Evolutionary conservation across 164 flowering plant genomes (phyloP), one percentile per base, ranked within the genome.

Genomic region (Kalanchoe fedtschenkoi): DNA sequence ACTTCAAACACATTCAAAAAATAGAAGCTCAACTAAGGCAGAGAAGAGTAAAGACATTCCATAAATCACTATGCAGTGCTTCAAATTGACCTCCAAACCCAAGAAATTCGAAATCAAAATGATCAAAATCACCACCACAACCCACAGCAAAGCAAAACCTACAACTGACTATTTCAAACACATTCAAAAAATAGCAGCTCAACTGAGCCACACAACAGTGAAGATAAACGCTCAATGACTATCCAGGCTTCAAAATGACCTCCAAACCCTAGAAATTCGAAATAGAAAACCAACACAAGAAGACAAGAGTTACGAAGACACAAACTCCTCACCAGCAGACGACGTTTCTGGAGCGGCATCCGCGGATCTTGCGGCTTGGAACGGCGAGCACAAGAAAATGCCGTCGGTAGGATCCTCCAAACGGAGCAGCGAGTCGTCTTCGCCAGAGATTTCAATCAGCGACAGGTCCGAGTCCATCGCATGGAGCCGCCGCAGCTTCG

Each of bases 391-490:
- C 32, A 69, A 38, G 68, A 76, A 75, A 32, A 21, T 61, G 51
- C 63, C 57, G 57, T 28, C 41, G 42, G 61, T 26, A 42, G 24
- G 29, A 37, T 24, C 38, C 47, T 68, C 53, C 41, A 47, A 21
- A 1, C 13, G 74, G 32, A 81, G 76, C 0, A 78, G 65, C 3
- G 77, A 67, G 67, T 82, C 83, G 67, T 78, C 87, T 58, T 71
- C 79, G 4, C 66, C 78, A 0, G 62, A 37, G 51, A 80, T 73
- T 53, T 78, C 84, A 14, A 78, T 29, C 30, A 77, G 70, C 30
- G 77, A 69, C 28, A 70, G 74, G 68, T 76, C 83, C 24, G 64
- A 41, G 10, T 81, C 80, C 83, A 77, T 33, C 61, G 10, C 39
- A 58, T 17, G 38, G 38, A 51, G 6, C 24, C 24, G 56, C 56